A percentile compares a stretch with the other conserved stretches of the same genome.
These are phyloP conservation scores for Colletotrichum navitas DNA, from an alignment of 2,329 filamentous ascomycete genomes.

Conservation along the genomic window DNA sequence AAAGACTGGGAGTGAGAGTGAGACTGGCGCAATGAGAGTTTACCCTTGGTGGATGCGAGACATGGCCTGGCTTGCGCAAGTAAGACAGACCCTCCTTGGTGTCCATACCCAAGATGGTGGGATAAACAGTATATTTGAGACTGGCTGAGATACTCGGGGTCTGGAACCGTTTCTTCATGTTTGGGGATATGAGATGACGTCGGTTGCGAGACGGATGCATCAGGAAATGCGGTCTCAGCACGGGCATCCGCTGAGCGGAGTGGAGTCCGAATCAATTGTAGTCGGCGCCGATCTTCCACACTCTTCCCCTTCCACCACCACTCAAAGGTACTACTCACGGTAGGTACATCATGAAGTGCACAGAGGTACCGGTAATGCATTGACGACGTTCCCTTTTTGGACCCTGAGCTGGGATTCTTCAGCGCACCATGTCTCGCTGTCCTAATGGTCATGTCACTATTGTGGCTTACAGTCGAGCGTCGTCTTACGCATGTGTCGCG, in stretches of 20 bases:
- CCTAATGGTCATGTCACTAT: neutral
- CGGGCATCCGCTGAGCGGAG: neutral
- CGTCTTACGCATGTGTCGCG: conserved; percentile 7
- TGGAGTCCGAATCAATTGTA: neutral
- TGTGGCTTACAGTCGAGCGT: conserved; percentile 18
- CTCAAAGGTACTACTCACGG: neutral
- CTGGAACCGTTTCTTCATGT: conserved; percentile 8
- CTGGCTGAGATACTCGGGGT: neutral
- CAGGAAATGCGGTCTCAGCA: conserved; percentile 20
- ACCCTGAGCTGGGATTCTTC: neutral
- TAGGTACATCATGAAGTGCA: neutral
- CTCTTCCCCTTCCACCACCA: neutral
- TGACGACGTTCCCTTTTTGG: conserved; percentile 33
- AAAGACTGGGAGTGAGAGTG: conserved; percentile 17
- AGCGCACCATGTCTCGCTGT: neutral
- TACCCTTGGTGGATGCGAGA: conserved; percentile 26
- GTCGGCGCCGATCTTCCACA: conserved; percentile 16
- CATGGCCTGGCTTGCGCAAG: conserved; percentile 15
- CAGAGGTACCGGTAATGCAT: neutral
- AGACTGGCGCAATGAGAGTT: conserved; percentile 30
- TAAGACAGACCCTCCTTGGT: conserved; percentile 9
- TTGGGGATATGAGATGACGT: conserved; percentile 3
- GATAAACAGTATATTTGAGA: neutral
- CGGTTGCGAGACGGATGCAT: conserved; percentile 15
- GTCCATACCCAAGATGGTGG: neutral